A percentile compares a stretch with the other conserved stretches of the same genome.
Evolutionary conservation across 202 grass and related monocot genomes (phyloP).

Genomic region (Hordeum pubiflorum): DNA sequence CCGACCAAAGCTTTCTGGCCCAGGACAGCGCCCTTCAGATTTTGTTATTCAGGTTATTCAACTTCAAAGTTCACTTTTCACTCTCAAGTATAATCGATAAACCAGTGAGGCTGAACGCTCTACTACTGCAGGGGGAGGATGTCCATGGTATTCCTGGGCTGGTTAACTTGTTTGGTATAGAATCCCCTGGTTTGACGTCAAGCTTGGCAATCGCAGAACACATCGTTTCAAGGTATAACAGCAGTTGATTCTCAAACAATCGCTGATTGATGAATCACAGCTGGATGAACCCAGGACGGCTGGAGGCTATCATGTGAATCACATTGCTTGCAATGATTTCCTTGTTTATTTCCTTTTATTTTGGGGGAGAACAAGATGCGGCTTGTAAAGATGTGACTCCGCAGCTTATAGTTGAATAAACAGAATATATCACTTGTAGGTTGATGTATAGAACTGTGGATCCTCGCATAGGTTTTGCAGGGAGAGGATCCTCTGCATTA

Average conservation of each 20-base stretch:
- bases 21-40: conserved; percentile 46
- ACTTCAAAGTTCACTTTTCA: conserved; percentile 2
- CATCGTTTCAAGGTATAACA: conserved; percentile 39
- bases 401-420: neutral
- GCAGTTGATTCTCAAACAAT: neutral
- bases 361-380: neutral
- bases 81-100: neutral
- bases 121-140: conserved; percentile 60
- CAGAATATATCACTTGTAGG: neutral
- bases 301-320: neutral
- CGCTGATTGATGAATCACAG: neutral
- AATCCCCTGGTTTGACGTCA: conserved; percentile 89
- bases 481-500: neutral
- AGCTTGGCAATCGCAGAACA: conserved; percentile 72
- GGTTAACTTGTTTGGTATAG: conserved; percentile 86
- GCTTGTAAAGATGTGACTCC: neutral
- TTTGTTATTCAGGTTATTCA: conserved; percentile 77
- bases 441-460: neutral
- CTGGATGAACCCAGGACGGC: neutral
- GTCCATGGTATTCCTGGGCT: conserved; percentile 65
- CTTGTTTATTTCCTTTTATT: neutral
- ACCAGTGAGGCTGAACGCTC: neutral
- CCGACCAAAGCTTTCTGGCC: conserved; percentile 74
- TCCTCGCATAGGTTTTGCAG: neutral
- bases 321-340: neutral